Base-by-base conservation (phyloP, 2,329 filamentous ascomycete genomes). In the Cladophialophora yegresii region DNA sequence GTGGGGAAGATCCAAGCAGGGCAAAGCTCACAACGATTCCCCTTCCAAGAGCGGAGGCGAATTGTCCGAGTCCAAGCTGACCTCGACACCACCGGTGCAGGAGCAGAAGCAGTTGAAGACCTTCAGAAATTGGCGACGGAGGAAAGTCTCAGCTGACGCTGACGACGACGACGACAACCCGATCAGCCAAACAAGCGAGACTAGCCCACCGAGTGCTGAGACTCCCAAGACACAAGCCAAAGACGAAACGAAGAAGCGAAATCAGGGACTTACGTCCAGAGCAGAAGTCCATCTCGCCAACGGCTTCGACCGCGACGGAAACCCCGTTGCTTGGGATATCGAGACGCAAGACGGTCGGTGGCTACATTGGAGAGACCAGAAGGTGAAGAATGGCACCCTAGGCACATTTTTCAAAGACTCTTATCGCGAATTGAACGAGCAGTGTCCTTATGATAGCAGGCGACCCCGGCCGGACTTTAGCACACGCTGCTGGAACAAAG, bases 321-420 rank as follows among this genome's bases (percentile, higher is more conserved):
- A 68, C 20, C 67, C 55, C 62, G 36, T 67, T 2, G 53, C 66
- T 9, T 70, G 68, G 66, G 68, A 70, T 58, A 54, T 67, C 13
- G 58, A 61, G 2, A 68, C 64, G 12, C 68, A 67, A 45, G 67
- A 70, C 12, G 68, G 68, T 36, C 66, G 68, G 10, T 70, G 68
- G 68, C 64, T 69, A n/a, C 60, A 63, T 3, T 69, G 68, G 66
- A 60, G 68, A 62, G 68, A 70, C 50, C 43, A n/a, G 26, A 68
- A 70, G 33, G 61, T 65, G 20, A 62, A 26, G 22, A 22, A 61
- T 12, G 66, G 66, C 53, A 58, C 47, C 10, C 26, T 53, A 13
- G 30, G n/a, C 4, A 4, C 26, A 20, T 58, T 61, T 30, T 26
- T 10, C 32, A 62, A 60, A 30, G 61, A 55, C 1, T 51, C 30